Base-by-base conservation (phyloP, 176 grass and related monocot species). In the Musa acuminata region DNA sequence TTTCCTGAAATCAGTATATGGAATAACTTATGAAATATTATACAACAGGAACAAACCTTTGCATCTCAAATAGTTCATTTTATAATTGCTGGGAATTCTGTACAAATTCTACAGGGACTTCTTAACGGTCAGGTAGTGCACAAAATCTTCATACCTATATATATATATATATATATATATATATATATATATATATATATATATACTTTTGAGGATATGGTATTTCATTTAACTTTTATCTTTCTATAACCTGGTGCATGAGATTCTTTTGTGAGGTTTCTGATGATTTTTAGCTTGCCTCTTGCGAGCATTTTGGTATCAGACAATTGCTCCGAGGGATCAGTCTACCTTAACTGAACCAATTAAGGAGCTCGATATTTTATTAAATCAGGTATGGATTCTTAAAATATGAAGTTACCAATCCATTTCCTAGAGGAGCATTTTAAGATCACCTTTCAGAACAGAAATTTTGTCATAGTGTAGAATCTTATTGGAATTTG, bases 331-430 rank as follows among this genome's bases (percentile, higher is more conserved):
- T 80, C 67, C 84, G 9, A 99, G 87, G 92, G 90, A 99, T 91
- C 90, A 94, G 75, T 84, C 88, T 49, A 86, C 77, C 72, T 79
- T 99, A 86, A 89, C 90, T 71, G 95, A 94, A 35, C 90, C 95
- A 58, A 93, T 99, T 60, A 99, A 83, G 69, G 95, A 99, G 81
- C 72, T 99, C 60, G 95, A 99, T 84, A 94, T 99, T 85, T 87
- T 91, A 81, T 79, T 99, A 65, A 99, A 86, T 72, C 95, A 99
- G 95, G 95, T 99, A 57, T 65, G 35, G 29, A 77, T 8, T 78
- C 13, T 57, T 17, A 13, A 25, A 20, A 12, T 25, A 6, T 24
- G 13, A 26, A 11, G 9, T 35, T 69, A 49, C 27, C 84, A 64
- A 16, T n/a, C 6, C 20, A 17, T 7, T 79, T 82, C 43, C 35